These are phyloP conservation scores for Leishmania tarentolae DNA, from an alignment of 208 protist species.

Conservation along the genomic window DNA sequence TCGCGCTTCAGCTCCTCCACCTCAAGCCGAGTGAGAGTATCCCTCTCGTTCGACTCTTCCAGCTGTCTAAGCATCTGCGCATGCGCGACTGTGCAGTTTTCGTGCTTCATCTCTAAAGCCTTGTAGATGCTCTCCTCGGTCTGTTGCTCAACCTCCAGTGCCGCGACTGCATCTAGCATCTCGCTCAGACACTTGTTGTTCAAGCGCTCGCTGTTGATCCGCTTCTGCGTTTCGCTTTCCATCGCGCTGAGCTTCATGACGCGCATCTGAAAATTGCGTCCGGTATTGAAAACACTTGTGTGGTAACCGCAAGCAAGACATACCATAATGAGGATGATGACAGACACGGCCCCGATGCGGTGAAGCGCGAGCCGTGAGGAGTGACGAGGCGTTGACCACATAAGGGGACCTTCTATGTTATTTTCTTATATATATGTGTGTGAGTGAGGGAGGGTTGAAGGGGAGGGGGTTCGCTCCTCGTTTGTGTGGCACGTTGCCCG, in stretches of 20 bases:
- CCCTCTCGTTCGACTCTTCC: constrained; percentile 4
- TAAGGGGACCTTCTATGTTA: not conserved
- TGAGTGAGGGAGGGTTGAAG: not conserved
- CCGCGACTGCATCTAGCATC: not conserved
- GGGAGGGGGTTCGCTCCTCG: not conserved
- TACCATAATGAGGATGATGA: constrained; percentile 30
- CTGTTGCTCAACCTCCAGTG: constrained; percentile 13
- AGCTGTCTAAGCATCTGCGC: not conserved
- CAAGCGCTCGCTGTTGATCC: not conserved
- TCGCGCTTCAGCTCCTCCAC: constrained; percentile 20
- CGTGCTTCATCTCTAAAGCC: constrained; percentile 17
- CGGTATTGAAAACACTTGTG: constrained; percentile 24
- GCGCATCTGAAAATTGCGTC: constrained; percentile 12
- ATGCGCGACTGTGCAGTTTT: constrained; percentile 18
- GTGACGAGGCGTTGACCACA: constrained; percentile 8
- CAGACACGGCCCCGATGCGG: constrained; percentile 29
- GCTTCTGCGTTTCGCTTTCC: not conserved
- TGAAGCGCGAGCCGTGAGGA: constrained; percentile 27
- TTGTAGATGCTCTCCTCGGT: constrained; percentile 8
- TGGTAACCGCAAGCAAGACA: constrained; percentile 47
- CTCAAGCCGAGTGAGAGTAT: not conserved
- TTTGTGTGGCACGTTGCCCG: not conserved
- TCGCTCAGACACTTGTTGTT: not conserved
- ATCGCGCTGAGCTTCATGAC: not conserved
- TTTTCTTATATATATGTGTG: not conserved